phyloP scores from a whole-genome alignment of 1,284 basidiomycete species.

The Meripilus lineatus region DNA sequence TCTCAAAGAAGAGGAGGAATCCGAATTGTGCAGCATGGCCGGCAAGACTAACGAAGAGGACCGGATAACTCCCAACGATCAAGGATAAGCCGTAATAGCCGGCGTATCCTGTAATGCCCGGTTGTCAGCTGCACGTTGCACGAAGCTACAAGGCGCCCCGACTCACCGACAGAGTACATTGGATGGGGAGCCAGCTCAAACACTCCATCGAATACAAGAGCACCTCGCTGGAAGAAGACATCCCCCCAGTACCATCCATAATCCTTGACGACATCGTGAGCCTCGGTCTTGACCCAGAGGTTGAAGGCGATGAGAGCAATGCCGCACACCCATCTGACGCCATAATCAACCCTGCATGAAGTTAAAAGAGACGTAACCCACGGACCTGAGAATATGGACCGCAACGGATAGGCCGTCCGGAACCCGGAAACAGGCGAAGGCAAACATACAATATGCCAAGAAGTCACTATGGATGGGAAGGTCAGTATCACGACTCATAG shows the following conservation, averaged over 20 bases:
- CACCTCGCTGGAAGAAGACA: constrained; percentile 90
- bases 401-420: constrained; percentile 71
- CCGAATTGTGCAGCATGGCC: constrained; percentile 95
- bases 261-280: constrained; percentile 93
- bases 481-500: constrained; percentile 9
- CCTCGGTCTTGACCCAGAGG: constrained; percentile 98
- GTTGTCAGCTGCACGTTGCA: neutral
- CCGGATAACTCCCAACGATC: constrained; percentile 84
- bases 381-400: constrained; percentile 75
- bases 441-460: constrained; percentile 92
- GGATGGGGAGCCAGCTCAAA: constrained; percentile 91
- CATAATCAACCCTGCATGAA: neutral
- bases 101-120: constrained; percentile 66
- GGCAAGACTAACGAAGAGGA: constrained; percentile 88
- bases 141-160: neutral
- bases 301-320: constrained; percentile 89
- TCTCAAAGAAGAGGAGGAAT: constrained; percentile 96
- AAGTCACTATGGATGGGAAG: constrained; percentile 65
- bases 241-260: constrained; percentile 99
- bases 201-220: constrained; percentile 95
- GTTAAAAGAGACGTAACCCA: neutral
- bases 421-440: constrained; percentile 85
- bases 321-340: constrained; percentile 79
- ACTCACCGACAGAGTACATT: constrained; percentile 89
- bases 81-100: constrained; percentile 96